Evolutionary conservation across 306 rosid genomes (phyloP), one percentile per base, ranked within the genome.

Genomic region (Lupinus albus): DNA sequence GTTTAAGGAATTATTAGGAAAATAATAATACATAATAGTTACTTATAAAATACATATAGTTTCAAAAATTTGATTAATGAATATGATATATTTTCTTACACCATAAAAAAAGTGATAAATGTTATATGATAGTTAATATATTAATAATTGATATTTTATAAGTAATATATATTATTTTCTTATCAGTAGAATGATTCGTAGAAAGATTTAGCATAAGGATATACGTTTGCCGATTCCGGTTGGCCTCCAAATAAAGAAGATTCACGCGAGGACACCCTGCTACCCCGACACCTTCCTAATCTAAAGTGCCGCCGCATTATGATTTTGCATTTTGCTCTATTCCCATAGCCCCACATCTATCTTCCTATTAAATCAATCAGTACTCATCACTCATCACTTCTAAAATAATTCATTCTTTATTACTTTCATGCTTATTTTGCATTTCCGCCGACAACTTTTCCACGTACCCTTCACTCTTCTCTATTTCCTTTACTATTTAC

Each of bases 391-490:
- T 21, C 15, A 5, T 51, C 3, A 8, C 25, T 70, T 14, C 17
- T 18, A 42, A 30, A 36, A 30, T 36, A 52, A 54, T 64, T 50
- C 18, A 38, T 50, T 62, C 21, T 59, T 9, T 25, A 21, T 12
- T 44, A 5, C 17, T 1, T 14, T 15, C 49, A 4, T 13, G 10
- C 0, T 64, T 25, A 15, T 4, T 65, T 52, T 16, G n/a, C 13
- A 53, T 55, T 9, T 78, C 82, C 74, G 74, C 82, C 82, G 78
- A 78, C 82, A 78, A 78, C 78, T 71, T 78, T 77, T 64, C 63
- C 57, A 49, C 69, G 62, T 69, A 33, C 47, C 42, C 55, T 15
- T 30, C 64, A 32, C 25, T 75, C 65, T 6, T 56, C 54, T n/a
- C 51, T 6, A 47, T 2, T 30, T 11, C 11, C 25, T 25, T 13